These are phyloP conservation scores for Boletus barrowsii DNA, from an alignment of 768 basidiomycete species.

Conservation along the genomic window DNA sequence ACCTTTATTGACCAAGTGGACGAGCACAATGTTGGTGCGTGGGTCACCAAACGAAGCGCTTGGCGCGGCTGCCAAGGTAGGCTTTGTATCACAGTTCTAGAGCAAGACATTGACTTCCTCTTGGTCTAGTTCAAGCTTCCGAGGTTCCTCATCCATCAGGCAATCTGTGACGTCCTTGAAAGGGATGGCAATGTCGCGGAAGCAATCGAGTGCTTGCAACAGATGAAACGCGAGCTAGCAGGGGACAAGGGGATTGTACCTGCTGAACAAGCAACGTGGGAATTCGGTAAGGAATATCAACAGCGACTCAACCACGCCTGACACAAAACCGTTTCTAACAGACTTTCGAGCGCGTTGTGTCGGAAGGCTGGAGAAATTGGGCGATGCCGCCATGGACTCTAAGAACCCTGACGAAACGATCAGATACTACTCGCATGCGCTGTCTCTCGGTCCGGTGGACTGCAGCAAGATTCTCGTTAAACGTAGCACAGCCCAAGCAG, in stretches of 20 bases:
- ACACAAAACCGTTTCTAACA: background rate
- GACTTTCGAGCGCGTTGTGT: constrained; percentile 1
- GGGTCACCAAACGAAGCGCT: background rate
- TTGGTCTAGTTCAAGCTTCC: background rate
- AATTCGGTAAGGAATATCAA: background rate
- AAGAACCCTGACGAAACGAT: background rate
- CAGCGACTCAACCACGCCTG: background rate
- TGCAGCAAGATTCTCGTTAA: background rate
- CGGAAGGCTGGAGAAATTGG: background rate
- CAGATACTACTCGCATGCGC: background rate
- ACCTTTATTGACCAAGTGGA: constrained; percentile 8
- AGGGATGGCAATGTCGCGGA: background rate
- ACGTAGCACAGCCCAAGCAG: background rate
- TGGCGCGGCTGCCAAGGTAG: background rate
- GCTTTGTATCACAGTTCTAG: background rate
- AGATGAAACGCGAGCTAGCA: background rate
- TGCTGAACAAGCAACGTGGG: background rate
- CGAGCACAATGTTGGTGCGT: background rate
- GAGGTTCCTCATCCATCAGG: background rate
- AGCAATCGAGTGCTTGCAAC: background rate
- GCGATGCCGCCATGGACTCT: background rate
- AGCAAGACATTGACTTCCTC: background rate
- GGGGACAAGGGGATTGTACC: background rate
- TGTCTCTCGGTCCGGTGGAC: background rate
- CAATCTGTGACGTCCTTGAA: constrained; percentile 8